Evolutionary conservation across 139 green algal species (phyloP).

Genomic region (Volvox africanus): DNA sequence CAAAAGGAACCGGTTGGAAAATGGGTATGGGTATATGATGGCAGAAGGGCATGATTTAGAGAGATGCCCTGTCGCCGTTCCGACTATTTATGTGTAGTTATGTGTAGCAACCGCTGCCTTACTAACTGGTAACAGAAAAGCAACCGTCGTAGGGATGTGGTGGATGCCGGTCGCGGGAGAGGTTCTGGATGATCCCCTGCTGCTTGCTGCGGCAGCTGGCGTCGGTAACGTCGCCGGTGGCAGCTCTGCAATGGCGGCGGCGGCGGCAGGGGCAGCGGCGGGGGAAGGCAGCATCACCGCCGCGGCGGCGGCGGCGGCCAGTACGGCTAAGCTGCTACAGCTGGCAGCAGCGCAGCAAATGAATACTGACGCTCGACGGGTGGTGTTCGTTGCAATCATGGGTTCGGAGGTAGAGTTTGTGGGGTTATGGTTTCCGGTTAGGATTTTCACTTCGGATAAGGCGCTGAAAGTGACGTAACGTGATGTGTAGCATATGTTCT

Average conservation of each 20-base stretch:
- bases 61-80: too few relatives aligned
- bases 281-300: constrained; percentile 66
- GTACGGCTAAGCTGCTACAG: constrained; percentile 60
- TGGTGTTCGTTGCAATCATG: constrained; percentile 86
- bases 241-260: constrained; percentile 37
- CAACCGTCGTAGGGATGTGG: constrained; percentile 67
- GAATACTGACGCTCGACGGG: constrained; percentile 58
- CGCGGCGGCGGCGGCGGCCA: constrained; percentile 23
- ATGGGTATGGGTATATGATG: too few relatives aligned
- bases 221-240: constrained; percentile 3
- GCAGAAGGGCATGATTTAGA: too few relatives aligned
- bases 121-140: background rate
- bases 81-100: too few relatives aligned
- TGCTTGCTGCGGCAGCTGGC: constrained; percentile 16
- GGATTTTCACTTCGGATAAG: too few relatives aligned
- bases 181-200: constrained; percentile 31
- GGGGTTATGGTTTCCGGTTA: background rate
- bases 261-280: constrained; percentile 62
- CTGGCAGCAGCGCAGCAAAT: constrained; percentile 79
- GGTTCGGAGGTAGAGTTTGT: constrained; percentile 52
- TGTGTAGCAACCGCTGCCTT: background rate
- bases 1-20: too few relatives aligned
- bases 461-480: too few relatives aligned
- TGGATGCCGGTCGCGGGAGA: constrained; percentile 72
- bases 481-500: too few relatives aligned